Percentiles rank a stretch among this genome's conserved stretches.
Evolutionary conservation across 257 asterid genomes (phyloP).

Genomic region (Solanum clarkiae): DNA sequence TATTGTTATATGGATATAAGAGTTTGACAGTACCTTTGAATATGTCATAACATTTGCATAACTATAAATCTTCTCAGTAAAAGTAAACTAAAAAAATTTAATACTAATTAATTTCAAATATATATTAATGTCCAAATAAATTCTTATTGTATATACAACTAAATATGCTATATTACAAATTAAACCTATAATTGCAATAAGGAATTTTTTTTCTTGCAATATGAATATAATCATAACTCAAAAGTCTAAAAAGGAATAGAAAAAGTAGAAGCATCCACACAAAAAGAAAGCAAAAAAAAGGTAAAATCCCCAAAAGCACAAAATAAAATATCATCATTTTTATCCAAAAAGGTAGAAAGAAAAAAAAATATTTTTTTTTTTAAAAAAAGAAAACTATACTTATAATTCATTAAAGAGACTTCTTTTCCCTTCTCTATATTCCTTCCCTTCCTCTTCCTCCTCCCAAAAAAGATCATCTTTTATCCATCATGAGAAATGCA

Average conservation of each 20-base stretch:
- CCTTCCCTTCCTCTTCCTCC: background rate
- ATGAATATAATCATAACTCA: background rate
- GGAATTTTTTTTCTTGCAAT: background rate
- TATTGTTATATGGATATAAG: background rate
- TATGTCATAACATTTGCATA: background rate
- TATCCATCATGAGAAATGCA: slow-evolving; percentile 40
- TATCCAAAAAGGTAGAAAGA: background rate
- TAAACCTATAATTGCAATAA: background rate
- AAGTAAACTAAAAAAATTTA: background rate
- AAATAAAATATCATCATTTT: slow-evolving; percentile 16
- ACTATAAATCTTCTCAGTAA: background rate
- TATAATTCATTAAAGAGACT: slow-evolving; percentile 2
- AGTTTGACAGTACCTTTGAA: background rate
- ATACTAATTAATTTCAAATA: background rate
- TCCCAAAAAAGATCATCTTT: background rate
- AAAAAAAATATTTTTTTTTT: background rate
- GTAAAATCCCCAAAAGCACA: slow-evolving; percentile 5
- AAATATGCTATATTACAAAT: background rate
- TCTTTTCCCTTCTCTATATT: slow-evolving; percentile 3
- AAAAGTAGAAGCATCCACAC: background rate
- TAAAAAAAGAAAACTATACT: background rate
- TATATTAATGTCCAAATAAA: background rate
- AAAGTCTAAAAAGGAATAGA: slow-evolving; percentile 4
- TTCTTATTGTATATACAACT: no score
- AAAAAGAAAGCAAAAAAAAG: background rate